Evolutionary conservation across 2,329 filamentous ascomycete genomes (phyloP).

Genomic region (Fusarium nurragi): DNA sequence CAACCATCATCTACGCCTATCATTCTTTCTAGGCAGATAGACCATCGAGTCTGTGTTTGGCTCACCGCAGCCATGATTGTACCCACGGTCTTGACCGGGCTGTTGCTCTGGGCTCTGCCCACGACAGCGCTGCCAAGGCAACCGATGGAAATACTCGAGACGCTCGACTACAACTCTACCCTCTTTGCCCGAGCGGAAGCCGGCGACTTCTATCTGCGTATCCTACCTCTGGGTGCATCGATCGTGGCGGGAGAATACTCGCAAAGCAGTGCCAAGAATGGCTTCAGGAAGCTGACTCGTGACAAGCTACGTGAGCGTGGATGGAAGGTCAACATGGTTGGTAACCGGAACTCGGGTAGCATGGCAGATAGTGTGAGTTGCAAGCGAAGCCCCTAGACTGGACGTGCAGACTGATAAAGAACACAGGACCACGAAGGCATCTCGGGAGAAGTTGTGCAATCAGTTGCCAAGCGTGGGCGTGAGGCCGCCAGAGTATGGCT

Average conservation of each 20-base stretch:
- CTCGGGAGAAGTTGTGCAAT: not conserved
- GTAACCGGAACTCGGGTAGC: not conserved
- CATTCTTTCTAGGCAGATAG: not conserved
- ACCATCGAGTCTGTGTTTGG: not conserved
- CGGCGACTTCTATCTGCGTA: not conserved
- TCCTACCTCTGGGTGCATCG: not conserved
- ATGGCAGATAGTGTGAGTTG: conserved; percentile 3
- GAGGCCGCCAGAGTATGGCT: not conserved
- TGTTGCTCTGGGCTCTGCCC: not conserved
- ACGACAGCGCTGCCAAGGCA: not conserved
- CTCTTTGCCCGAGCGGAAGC: not conserved
- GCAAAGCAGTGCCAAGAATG: not conserved
- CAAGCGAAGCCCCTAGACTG: accelerated
- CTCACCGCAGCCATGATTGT: not conserved
- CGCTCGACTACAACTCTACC: not conserved
- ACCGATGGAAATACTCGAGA: not conserved
- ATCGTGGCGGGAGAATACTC: not conserved
- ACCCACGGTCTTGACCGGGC: not conserved
- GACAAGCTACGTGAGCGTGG: not conserved
- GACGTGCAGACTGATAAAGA: not conserved
- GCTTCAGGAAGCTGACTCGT: conserved; percentile 1
- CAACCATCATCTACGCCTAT: not conserved
- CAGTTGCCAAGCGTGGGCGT: not conserved
- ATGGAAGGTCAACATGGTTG: conserved; percentile 8
- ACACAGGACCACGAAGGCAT: not conserved